phyloP scores from a whole-genome alignment of 2,329 filamentous ascomycete species.

The Ceratocystis cacaofunesta region DNA sequence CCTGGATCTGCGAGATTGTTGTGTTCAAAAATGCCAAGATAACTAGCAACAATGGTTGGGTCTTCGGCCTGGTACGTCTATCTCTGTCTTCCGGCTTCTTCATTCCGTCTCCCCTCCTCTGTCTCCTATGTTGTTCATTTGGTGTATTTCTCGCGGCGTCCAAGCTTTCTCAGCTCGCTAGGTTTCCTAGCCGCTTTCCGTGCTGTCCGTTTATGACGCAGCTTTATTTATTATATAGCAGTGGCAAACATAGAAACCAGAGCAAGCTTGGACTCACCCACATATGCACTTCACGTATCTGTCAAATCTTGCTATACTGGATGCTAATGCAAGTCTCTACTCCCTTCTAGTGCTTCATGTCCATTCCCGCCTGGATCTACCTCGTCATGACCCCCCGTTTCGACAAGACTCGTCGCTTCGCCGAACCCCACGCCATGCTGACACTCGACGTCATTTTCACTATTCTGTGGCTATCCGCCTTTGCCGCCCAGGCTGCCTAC shows the following conservation, averaged over 20 bases:
- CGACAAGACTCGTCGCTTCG: conserved; percentile 44
- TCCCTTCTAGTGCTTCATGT: conserved; percentile 43
- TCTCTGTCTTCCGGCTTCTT: not conserved
- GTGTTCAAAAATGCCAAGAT: conserved; percentile 40
- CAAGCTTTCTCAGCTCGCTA: not conserved
- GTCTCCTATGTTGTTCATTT: not conserved
- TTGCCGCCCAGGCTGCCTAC: conserved; percentile 49
- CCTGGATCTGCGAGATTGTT: conserved; percentile 45
- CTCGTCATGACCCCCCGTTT: conserved; percentile 50
- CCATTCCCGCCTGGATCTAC: conserved; percentile 49
- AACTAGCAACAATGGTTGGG: conserved; percentile 46
- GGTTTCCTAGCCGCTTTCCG: not conserved
- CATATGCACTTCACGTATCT: no score
- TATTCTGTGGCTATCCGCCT: conserved; percentile 52
- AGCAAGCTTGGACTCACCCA: not conserved
- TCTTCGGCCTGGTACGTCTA: conserved; percentile 44
- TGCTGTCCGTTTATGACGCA: not conserved
- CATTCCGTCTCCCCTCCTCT: not conserved
- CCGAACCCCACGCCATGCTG: conserved; percentile 47
- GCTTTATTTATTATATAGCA: not conserved
- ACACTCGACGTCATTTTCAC: conserved; percentile 41
- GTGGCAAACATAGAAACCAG: not conserved
- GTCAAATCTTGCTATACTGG: not conserved
- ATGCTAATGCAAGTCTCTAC: not conserved
- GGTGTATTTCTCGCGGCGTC: not conserved